A percentile compares a stretch with the other conserved stretches of the same genome.
Evolutionary conservation across 768 basidiomycete species (phyloP).

Genomic region (Mycena galericulata): DNA sequence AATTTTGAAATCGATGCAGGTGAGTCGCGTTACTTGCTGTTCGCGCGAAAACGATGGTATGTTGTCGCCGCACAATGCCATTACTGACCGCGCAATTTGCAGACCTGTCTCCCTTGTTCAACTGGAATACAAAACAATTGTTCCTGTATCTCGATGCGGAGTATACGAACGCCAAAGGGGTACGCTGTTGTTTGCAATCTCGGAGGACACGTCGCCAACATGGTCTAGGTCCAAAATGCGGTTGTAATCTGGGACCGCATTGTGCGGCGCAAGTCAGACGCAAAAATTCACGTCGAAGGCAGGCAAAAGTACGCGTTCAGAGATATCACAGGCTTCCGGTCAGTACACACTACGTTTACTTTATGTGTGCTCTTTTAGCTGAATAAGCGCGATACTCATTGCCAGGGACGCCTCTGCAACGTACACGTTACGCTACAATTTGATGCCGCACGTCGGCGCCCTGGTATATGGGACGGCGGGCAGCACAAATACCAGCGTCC

Average conservation of each 20-base stretch:
- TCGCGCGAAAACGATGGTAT: no score
- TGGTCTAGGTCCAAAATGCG: conserved; percentile 70
- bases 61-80: not conserved
- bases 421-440: conserved; percentile 86
- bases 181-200: conserved; percentile 53
- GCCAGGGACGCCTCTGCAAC: conserved; percentile 74
- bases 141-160: conserved; percentile 91
- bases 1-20: conserved; percentile 88
- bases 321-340: conserved; percentile 53
- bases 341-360: not conserved
- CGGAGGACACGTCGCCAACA: conserved; percentile 35
- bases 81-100: conserved; percentile 13
- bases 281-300: conserved; percentile 69
- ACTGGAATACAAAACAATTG: conserved; percentile 98
- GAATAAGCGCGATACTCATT: conserved; percentile 20
- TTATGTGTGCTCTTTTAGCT: not conserved
- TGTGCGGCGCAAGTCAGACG: conserved; percentile 83
- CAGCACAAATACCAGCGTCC: conserved; percentile 49
- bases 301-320: conserved; percentile 91
- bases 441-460: conserved; percentile 91
- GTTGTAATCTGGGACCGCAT: conserved; percentile 96
- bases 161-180: conserved; percentile 79
- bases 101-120: conserved; percentile 88
- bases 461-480: conserved; percentile 81
- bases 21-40: conserved; percentile 51